A percentile compares a stretch with the other conserved stretches of the same genome.
phyloP scores from a whole-genome alignment of 73 alveolate species.

The Tetrahymena malaccensis region DNA sequence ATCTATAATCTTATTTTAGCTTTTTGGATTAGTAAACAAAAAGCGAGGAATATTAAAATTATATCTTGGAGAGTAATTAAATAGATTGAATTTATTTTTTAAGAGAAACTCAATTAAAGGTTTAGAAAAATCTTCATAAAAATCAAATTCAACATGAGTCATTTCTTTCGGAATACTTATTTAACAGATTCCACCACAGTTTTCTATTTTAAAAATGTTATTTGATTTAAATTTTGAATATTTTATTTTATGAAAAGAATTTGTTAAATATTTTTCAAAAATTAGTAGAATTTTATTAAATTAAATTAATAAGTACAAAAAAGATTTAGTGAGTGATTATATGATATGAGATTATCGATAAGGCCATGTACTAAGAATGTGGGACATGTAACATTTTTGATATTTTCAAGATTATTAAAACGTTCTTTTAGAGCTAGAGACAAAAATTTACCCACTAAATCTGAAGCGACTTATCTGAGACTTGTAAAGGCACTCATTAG shows the following conservation, averaged over 20 bases:
- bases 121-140: background rate
- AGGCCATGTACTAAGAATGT: slow-evolving; percentile 46
- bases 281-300: background rate
- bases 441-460: slow-evolving; percentile 24
- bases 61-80: background rate
- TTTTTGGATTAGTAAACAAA: background rate
- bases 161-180: background rate
- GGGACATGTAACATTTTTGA: slow-evolving; percentile 43
- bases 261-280: background rate
- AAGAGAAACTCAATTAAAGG: background rate
- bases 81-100: background rate
- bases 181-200: background rate
- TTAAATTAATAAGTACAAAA: background rate
- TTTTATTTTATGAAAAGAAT: background rate
- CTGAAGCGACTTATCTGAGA: slow-evolving; percentile 18
- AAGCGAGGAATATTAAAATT: background rate
- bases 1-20: background rate
- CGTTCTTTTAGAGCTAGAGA: slow-evolving; percentile 28
- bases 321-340: slow-evolving; percentile 32
- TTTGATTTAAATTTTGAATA: background rate
- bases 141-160: background rate
- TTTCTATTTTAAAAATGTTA: background rate
- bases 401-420: slow-evolving; percentile 46
- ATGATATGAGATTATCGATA: slow-evolving; percentile 65
- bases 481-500: slow-evolving; percentile 18